Evolutionary conservation across 371 early-diverging fungal genomes (phyloP), one percentile per base, ranked within the genome.

Genomic region (Mortierella sp.): DNA sequence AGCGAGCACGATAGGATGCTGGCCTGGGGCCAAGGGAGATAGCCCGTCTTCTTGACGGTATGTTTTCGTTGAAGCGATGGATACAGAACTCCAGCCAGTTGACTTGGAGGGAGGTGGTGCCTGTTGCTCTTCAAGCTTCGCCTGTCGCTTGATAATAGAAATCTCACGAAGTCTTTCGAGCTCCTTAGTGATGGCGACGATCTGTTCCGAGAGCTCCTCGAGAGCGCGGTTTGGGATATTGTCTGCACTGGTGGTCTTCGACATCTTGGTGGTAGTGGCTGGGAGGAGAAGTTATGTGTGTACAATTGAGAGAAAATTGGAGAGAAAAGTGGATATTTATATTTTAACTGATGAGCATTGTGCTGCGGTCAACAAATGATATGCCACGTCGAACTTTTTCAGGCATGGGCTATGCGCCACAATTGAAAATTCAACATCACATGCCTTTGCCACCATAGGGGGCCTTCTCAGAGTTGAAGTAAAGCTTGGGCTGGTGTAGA

Each of bases 191-290:
- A 65, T 28, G 28, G 45, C 66, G 10, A 26, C 26, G 66, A 66
- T 66, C 58, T 66, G 66, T 20, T 66, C 58, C 26, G 55, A 18
- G 18, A 66, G 26, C 20, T 55, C 66, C 30, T 66, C 66, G 28
- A 66, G 66, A 5, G 39, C 22, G 20, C 58, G 37, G 30, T 45
- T 35, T 5, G 11, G 26, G 24, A 11, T 20, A 35, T 43, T 9
- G 58, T 24, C 5, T 20, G n/a, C 26, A 5, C 20, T 40, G 8
- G 58, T 66, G 22, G 57, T 58, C 66, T 16, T 49, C 12, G 30
- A 62, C 62, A 45, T 62, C 12, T 43, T 62, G 49, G 49, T 20
- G 16, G 49, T 4, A 20, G 20, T 49, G 49, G 30, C 30, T 16
- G 11, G 49, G n/a, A 20, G 20, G n/a, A 20, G 49, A 16, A 20